phyloP scores from a whole-genome alignment of 805 yeast genomes.

The Kodamaea restingae region DNA sequence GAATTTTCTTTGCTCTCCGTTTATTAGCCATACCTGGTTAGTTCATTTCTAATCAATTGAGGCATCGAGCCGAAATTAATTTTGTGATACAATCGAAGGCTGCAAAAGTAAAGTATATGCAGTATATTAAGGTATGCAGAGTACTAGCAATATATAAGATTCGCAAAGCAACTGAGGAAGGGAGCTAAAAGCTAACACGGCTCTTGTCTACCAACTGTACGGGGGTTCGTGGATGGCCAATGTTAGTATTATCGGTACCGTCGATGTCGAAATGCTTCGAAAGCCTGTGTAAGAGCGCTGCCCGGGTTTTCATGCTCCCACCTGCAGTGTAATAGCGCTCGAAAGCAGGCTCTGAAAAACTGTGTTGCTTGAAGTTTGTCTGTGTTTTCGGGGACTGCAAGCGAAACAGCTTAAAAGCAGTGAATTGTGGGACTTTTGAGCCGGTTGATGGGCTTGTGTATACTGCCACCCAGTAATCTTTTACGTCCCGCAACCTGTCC shows the following conservation, averaged over 20 bases:
- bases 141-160: background rate
- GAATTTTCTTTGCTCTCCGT: slow-evolving; percentile 76
- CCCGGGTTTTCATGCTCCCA: slow-evolving; percentile 6
- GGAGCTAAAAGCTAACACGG: no score
- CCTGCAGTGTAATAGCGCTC: slow-evolving; percentile 4
- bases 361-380: background rate
- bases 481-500: background rate
- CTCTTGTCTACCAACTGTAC: background rate
- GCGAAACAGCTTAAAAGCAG: slow-evolving; percentile 7
- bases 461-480: background rate
- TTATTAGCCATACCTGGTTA: slow-evolving; percentile 67
- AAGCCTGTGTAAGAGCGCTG: slow-evolving; percentile 6
- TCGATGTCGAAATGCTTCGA: slow-evolving; percentile 10
- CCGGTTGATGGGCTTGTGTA: background rate
- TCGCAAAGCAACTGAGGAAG: no score
- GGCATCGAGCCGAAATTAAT: background rate
- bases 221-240: background rate
- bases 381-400: slow-evolving; percentile 2
- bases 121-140: background rate
- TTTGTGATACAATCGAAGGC: background rate
- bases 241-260: background rate
- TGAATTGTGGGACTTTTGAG: slow-evolving; percentile 6
- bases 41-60: slow-evolving; percentile 2
- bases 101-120: slow-evolving; percentile 1
- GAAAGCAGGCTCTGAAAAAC: slow-evolving; percentile 3